Evolutionary conservation across 371 early-diverging fungal species (phyloP), one percentile per base, ranked within the genome.

Genomic region (Lichtheimia hyalospora): DNA sequence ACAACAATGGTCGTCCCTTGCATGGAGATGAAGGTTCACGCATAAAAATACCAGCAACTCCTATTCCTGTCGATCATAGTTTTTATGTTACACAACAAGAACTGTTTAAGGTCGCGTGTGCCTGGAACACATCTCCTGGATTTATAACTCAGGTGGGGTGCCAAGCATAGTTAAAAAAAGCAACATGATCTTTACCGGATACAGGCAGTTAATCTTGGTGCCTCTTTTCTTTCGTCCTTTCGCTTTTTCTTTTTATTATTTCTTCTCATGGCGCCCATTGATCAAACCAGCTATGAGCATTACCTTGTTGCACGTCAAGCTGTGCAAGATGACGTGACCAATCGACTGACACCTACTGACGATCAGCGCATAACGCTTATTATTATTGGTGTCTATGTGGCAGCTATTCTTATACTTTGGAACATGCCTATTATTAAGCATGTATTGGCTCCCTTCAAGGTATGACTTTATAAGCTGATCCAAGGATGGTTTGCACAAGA

Each of bases 371-470:
- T 74, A 14, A 86, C 82, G 15, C 81, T 93, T 3, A 80, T 84
- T 58, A 70, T 90, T 54, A 90, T 92, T 61, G 89, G 85, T 54
- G 89, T 71, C 18, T 92, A 91, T 61, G 74, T 79, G 46, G 69
- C 87, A 3, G 90, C 79, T 23, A 91, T 93, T 52, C 70, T 91
- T 12, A 67, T 92, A 16, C 78, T 95, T 21, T 95, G 97, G 97
- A 87, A 94, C 64, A 78, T 94, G 64, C 96, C 96, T 10, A 72
- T 85, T 56, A 68, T 93, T 4, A 94, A 93, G 61, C 68, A 85
- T 52, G 73, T 96, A 1, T 73, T 97, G n/a, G 89, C 89, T 67
- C 97, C 97, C 0, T 97, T 96, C 84, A 95, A 95, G 71, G 87
- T 84, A 82, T 34, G 49, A 10, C 24, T 42, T 54, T 49, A 41